Evolutionary conservation across 2,329 filamentous ascomycete genomes (phyloP).

Genomic region (Pseudocercospora fijiensis): DNA sequence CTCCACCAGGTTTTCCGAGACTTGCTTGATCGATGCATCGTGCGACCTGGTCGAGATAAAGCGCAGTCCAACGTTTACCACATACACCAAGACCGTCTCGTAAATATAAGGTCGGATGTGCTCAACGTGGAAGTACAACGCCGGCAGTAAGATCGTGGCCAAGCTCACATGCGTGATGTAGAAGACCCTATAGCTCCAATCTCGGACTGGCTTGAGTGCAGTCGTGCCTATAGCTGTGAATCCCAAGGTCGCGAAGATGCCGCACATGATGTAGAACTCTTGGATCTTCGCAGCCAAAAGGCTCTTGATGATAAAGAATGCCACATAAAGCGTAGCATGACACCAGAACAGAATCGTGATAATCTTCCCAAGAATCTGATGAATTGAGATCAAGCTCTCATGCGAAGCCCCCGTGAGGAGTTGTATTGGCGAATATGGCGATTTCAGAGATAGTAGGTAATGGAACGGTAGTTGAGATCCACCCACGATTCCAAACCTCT

Average conservation of each 20-base stretch:
- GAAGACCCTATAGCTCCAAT: conserved; percentile 53
- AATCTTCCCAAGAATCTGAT: conserved; percentile 59
- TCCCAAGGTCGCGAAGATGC: conserved; percentile 49
- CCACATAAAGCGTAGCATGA: conserved; percentile 57
- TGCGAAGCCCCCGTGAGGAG: conserved; percentile 55
- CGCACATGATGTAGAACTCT: conserved; percentile 59
- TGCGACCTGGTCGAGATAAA: conserved; percentile 36
- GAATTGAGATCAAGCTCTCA: conserved; percentile 55
- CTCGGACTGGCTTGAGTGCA: conserved; percentile 49
- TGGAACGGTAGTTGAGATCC: conserved; percentile 61
- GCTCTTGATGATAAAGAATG: conserved; percentile 55
- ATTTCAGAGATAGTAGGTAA: conserved; percentile 56
- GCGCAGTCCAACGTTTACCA: conserved; percentile 46
- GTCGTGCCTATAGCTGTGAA: conserved; percentile 51
- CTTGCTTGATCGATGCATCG: conserved; percentile 41
- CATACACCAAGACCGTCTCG: conserved; percentile 50
- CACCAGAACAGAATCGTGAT: conserved; percentile 52
- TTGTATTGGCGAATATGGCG: conserved; percentile 53
- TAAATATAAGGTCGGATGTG: conserved; percentile 56
- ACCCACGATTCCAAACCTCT: conserved; percentile 59
- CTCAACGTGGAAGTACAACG: conserved; percentile 56
- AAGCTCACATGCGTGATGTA: conserved; percentile 57
- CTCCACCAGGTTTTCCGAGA: conserved; percentile 46
- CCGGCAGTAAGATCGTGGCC: conserved; percentile 49
- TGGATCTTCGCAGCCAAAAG: conserved; percentile 55